Percentiles rank a stretch among this genome's conserved stretches.
Evolutionary conservation across 495 filamentous ascomycete species (phyloP).

Genomic region (Xylaria venustula): DNA sequence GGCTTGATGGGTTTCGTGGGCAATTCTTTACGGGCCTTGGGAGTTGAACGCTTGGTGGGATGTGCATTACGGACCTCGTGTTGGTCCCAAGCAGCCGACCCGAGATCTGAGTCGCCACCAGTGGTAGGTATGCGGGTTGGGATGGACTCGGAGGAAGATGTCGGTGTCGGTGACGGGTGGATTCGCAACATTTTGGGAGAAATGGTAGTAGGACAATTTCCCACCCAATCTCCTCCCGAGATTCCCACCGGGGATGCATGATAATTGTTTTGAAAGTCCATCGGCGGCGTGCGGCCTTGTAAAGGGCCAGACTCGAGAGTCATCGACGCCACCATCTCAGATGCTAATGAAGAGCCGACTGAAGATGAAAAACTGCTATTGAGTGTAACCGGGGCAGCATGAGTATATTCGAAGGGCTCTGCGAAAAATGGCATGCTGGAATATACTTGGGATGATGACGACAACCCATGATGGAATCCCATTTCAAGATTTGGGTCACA

Average conservation of each 20-base stretch:
- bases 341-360: constrained; percentile 20
- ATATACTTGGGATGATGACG: constrained; percentile 1
- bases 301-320: constrained; percentile 15
- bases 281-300: constrained; percentile 8
- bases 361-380: constrained; percentile 28
- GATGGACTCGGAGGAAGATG: constrained; percentile 35
- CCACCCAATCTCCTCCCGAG: constrained; percentile 15
- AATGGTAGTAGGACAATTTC: constrained; percentile 27
- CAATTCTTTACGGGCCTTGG: constrained; percentile 33
- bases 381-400: constrained; percentile 16
- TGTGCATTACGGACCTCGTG: constrained; percentile 12
- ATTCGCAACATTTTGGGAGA: constrained; percentile 39
- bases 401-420: constrained; percentile 19
- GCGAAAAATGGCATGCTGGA: constrained; percentile 19
- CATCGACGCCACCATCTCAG: constrained; percentile 28
- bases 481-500: neutral
- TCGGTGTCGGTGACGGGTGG: constrained; percentile 30
- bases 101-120: constrained; percentile 17
- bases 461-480: constrained; percentile 4
- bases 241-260: constrained; percentile 6
- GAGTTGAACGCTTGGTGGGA: constrained; percentile 7
- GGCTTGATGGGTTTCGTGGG: constrained; percentile 32
- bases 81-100: constrained; percentile 17
- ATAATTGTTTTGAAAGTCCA: constrained; percentile 7
- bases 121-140: constrained; percentile 23